A percentile compares a stretch with the other conserved stretches of the same genome.
Conservation (phyloP, 768 basidiomycete genomes). For the Psilocybe subaeruginosa region DNA sequence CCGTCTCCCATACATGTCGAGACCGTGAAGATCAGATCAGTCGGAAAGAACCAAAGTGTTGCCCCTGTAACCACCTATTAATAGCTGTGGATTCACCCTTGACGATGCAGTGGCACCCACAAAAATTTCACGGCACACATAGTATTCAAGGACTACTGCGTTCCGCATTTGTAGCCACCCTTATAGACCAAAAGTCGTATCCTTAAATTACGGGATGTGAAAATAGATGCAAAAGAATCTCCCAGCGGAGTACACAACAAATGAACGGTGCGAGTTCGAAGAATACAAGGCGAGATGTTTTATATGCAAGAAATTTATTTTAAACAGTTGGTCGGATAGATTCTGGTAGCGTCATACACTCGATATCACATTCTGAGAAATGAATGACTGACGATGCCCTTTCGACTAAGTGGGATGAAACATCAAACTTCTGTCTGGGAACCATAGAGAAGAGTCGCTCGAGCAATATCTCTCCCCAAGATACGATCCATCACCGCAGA, state of each 20-base stretch:
- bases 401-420: not conserved
- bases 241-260: too few relatives aligned
- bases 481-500: not conserved
- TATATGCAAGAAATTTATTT: too few relatives aligned
- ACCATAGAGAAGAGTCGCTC: not conserved
- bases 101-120: not conserved
- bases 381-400: not conserved
- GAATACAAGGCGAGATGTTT: too few relatives aligned
- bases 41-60: not conserved
- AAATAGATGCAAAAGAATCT: too few relatives aligned
- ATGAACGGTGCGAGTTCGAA: too few relatives aligned
- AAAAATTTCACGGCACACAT: too few relatives aligned
- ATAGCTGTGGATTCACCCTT: not conserved
- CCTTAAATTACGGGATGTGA: too few relatives aligned
- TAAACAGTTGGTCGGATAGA: not conserved
- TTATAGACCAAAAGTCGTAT: too few relatives aligned
- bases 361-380: not conserved
- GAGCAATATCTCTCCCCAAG: not conserved
- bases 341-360: not conserved
- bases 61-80: not conserved
- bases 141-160: too few relatives aligned
- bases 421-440: constrained; percentile 6
- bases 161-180: too few relatives aligned
- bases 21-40: not conserved
- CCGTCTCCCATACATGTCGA: not conserved